phyloP scores from a whole-genome alignment of 169 alveolate genomes.

The Plasmodium adleri region DNA sequence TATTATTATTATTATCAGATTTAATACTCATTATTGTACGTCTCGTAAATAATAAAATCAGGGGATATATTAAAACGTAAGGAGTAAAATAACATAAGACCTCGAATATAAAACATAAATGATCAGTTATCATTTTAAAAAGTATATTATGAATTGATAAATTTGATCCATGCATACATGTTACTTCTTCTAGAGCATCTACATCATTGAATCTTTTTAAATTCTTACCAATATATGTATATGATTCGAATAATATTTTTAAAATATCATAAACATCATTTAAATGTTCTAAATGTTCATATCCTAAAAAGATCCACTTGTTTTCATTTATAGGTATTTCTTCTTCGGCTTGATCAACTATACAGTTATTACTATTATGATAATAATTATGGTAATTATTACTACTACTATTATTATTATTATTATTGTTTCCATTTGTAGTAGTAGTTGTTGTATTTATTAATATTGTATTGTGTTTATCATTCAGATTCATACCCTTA shows the following conservation, averaged over 20 bases:
- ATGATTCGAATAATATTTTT: conserved; percentile 54
- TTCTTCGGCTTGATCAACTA: conserved; percentile 5
- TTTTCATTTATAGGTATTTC: conserved; percentile 1
- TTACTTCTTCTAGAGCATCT: conserved; percentile 60
- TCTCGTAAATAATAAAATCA: conserved; percentile 31
- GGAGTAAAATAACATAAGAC: conserved; percentile 75
- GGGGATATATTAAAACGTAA: conserved; percentile 54
- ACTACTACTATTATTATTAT: too few relatives aligned
- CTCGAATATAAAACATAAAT: conserved; percentile 65
- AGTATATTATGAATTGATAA: conserved; percentile 44
- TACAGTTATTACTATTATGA: background rate
- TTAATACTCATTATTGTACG: background rate
- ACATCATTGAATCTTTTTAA: conserved; percentile 33
- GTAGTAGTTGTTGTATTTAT: too few relatives aligned
- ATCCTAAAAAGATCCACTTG: conserved; percentile 69
- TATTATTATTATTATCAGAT: background rate
- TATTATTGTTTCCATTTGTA: background rate
- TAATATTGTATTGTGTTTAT: too few relatives aligned
- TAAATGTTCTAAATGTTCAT: conserved; percentile 41
- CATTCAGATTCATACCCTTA: too few relatives aligned
- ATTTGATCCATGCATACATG: conserved; percentile 35
- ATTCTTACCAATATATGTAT: conserved; percentile 38
- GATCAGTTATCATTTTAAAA: conserved; percentile 59
- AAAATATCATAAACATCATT: conserved; percentile 48
- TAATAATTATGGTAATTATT: background rate